Evolutionary conservation across 1,139 yeast species (phyloP).

Genomic region (Geotrichum australiense): DNA sequence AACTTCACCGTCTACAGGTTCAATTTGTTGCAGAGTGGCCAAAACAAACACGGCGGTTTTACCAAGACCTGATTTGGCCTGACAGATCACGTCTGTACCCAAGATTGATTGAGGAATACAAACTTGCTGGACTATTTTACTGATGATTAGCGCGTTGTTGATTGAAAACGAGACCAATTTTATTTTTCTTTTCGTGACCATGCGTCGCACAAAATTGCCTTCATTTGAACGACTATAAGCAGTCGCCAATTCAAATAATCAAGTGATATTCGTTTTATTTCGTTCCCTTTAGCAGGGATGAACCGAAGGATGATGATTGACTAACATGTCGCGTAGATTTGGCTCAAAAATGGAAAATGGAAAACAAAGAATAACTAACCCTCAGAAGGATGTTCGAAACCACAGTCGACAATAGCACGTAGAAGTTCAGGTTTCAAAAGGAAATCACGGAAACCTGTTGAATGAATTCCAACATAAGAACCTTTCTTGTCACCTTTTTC

Average conservation of each 20-base stretch:
- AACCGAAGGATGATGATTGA: background rate
- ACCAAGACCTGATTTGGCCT: conserved; percentile 99
- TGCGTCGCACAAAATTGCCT: conserved; percentile 9
- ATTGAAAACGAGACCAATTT: background rate
- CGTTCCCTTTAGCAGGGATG: background rate
- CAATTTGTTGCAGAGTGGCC: conserved; percentile 93
- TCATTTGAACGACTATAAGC: no score
- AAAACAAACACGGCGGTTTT: conserved; percentile 97
- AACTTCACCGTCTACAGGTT: conserved; percentile 95
- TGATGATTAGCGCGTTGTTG: conserved; percentile 11
- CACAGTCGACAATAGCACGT: conserved; percentile 98
- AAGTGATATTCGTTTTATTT: no score
- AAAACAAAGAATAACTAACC: conserved; percentile 49
- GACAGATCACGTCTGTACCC: conserved; percentile 97
- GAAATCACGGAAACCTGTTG: conserved; percentile 98
- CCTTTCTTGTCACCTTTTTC: conserved; percentile 83
- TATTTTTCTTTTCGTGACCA: conserved; percentile 2
- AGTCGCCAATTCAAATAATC: no score
- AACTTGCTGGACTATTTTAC: conserved; percentile 76
- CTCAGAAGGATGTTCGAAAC: conserved; percentile 99
- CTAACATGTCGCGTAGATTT: background rate
- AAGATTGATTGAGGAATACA: conserved; percentile 97
- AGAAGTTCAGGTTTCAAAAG: conserved; percentile 91
- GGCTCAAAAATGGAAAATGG: no score
- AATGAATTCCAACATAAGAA: conserved; percentile 95